A percentile compares a stretch with the other conserved stretches of the same genome.
Conservation (phyloP, 2,329 filamentous ascomycete genomes). For the Trichophyton schoenleinii region DNA sequence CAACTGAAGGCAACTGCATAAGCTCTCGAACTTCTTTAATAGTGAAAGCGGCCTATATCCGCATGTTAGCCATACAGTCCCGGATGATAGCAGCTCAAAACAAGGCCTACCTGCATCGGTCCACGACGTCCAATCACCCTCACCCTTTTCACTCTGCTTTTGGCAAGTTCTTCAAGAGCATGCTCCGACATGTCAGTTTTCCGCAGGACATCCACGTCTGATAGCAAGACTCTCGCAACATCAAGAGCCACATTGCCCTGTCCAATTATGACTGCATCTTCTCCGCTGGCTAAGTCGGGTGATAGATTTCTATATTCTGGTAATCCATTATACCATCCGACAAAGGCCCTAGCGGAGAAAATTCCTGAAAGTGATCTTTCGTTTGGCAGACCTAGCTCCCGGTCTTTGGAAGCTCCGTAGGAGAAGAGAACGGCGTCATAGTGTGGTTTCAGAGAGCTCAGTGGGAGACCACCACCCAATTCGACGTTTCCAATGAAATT, state of each 20-base stretch:
- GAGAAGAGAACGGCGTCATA: slow-evolving; percentile 90
- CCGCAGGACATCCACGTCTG: slow-evolving; percentile 57
- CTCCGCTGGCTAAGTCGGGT: slow-evolving; percentile 61
- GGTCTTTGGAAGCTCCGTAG: slow-evolving; percentile 81
- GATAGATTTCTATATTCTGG: slow-evolving; percentile 63
- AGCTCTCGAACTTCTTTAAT: slow-evolving; percentile 90
- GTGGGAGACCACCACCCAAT: slow-evolving; percentile 57
- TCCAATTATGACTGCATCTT: slow-evolving; percentile 78
- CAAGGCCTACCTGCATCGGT: slow-evolving; percentile 58
- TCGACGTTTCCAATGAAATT: slow-evolving; percentile 84
- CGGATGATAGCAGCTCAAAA: background rate
- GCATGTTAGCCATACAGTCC: background rate
- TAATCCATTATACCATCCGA: slow-evolving; percentile 96
- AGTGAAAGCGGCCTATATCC: slow-evolving; percentile 68
- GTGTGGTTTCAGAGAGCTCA: slow-evolving; percentile 58
- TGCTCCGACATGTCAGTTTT: slow-evolving; percentile 83
- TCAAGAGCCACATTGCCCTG: slow-evolving; percentile 96
- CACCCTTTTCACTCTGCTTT: slow-evolving; percentile 64
- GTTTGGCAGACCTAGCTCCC: slow-evolving; percentile 63
- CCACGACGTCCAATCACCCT: slow-evolving; percentile 81
- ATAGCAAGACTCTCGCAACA: slow-evolving; percentile 75
- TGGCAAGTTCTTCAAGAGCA: slow-evolving; percentile 60
- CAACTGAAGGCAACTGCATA: slow-evolving; percentile 59
- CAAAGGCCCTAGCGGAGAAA: slow-evolving; percentile 81
- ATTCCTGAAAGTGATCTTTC: slow-evolving; percentile 60